phyloP scores from a whole-genome alignment of 2,329 filamentous ascomycete species.

The Plectosphaerella cucumerina region DNA sequence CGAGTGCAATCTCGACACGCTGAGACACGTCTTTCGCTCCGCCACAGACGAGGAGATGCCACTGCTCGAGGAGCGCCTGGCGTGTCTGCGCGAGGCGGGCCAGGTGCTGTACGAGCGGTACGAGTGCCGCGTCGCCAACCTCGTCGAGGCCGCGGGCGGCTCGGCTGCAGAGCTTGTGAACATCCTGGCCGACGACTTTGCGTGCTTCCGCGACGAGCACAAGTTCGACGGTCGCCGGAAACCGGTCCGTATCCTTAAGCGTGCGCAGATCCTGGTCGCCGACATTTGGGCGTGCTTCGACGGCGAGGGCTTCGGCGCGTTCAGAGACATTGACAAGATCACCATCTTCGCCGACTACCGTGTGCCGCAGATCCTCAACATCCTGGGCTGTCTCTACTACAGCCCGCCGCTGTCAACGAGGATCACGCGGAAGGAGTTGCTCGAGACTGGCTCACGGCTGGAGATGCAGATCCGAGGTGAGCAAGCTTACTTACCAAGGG shows the following conservation, averaged over 20 bases:
- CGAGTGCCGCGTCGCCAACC: constrained; percentile 66
- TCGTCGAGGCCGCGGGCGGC: constrained; percentile 68
- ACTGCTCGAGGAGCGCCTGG: constrained; percentile 70
- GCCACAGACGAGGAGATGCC: constrained; percentile 85
- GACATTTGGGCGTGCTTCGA: constrained; percentile 97
- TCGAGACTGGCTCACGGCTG: constrained; percentile 71
- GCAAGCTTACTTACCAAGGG: constrained; percentile 14
- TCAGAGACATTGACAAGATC: constrained; percentile 88
- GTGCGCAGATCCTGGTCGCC: constrained; percentile 92
- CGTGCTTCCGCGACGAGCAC: constrained; percentile 81
- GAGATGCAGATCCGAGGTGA: constrained; percentile 82
- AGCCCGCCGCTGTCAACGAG: constrained; percentile 72
- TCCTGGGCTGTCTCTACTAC: constrained; percentile 77
- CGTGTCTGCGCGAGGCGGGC: constrained; percentile 79
- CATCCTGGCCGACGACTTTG: constrained; percentile 74
- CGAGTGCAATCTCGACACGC: constrained; percentile 68
- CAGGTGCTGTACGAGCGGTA: constrained; percentile 74
- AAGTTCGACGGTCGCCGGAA: constrained; percentile 66
- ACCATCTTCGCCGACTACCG: constrained; percentile 99
- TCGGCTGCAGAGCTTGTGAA: constrained; percentile 87
- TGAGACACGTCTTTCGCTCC: constrained; percentile 80
- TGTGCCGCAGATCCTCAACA: constrained; percentile 87
- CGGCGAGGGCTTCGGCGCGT: constrained; percentile 72
- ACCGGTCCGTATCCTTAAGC: constrained; percentile 79
- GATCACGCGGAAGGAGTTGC: constrained; percentile 58